These are phyloP conservation scores for Boletellus emodensis DNA, from an alignment of 768 basidiomycete species.

Conservation along the genomic window DNA sequence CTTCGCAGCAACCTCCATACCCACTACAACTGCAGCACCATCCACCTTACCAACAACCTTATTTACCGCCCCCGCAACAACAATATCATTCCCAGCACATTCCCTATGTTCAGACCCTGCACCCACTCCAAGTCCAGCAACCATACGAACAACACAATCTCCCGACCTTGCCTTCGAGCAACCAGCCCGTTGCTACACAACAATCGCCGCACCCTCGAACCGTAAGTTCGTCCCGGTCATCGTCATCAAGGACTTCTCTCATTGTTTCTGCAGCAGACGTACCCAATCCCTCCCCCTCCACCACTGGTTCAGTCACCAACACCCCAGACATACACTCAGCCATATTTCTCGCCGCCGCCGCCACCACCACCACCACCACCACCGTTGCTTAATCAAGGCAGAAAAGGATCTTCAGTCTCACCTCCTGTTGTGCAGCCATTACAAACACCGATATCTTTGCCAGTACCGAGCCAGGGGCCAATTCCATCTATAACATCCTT, in stretches of 20 bases:
- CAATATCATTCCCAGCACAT: conserved; percentile 12
- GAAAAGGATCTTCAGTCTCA: background rate
- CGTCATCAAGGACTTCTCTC: background rate
- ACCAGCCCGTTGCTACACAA: background rate
- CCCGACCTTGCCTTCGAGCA: conserved; percentile 8
- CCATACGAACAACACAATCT: conserved; percentile 15
- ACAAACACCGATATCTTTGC: conserved; percentile 1
- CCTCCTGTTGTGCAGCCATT: conserved; percentile 2
- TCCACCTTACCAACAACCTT: conserved; percentile 9
- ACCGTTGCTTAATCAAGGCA: conserved; percentile 5
- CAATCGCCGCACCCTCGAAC: conserved; percentile 7
- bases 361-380: conserved; percentile 18
- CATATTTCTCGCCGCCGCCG: conserved; percentile 19
- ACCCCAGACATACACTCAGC: conserved; percentile 12
- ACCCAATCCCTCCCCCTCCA: conserved; percentile 19
- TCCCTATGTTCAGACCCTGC: conserved; percentile 13
- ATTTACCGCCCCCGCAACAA: conserved; percentile 10
- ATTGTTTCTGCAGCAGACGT: conserved; percentile 8
- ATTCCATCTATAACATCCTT: conserved; percentile 5
- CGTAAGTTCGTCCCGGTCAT: conserved; percentile 4
- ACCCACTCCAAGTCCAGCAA: conserved; percentile 11
- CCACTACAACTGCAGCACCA: conserved; percentile 11
- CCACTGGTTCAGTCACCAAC: conserved; percentile 12
- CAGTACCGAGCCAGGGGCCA: conserved; percentile 5
- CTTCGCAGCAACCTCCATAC: conserved; percentile 2